Evolutionary conservation across 768 basidiomycete genomes (phyloP), one percentile per base, ranked within the genome.

Genomic region (Podaxis sp.): DNA sequence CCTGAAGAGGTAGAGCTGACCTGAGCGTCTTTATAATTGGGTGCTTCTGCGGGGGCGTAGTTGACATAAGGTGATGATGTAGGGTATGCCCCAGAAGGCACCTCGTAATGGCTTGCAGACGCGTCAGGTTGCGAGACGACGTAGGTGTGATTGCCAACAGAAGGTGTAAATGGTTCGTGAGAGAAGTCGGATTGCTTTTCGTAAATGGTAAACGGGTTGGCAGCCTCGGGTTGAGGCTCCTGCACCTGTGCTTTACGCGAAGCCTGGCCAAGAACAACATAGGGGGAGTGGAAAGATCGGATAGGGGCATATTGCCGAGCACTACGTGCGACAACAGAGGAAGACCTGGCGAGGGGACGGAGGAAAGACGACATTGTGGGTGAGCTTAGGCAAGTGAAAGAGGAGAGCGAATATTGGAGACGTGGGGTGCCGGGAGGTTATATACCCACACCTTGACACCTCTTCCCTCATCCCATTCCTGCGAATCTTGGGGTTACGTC

Each of bases 91-190:
- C 90, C 89, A 11, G 85, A 83, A 1, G 89, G 89, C n/a, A 91
- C 88, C 66, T 82, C 77, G 67, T 89, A 90, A 36, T 84, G 83
- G 48, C 79, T 82, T 60, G 85, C 71, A 60, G 84, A 76, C 37
- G 83, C 80, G 74, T 90, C 87, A 41, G 89, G 89, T 71, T 88
- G 80, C 36, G 87, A 89, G 65, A 90, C 89, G 65, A 91, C 87
- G 68, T 91, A 88, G 37, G 86, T 87, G 62, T 81, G 86, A 33
- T 80, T 79, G 37, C 84, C 85, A 38, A 76, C 71, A 40, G 73
- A 74, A 1, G 80, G 73, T 22, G 75, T 51, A 63, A 77, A 71
- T 1, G 84, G 82, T 67, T 88, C 85, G 37, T 80, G 69, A 24
- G 81, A 76, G 66, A 72, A 72, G 67, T 88, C 84, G 60, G 75